These are phyloP conservation scores for Capillidium heterosporum DNA, from an alignment of 371 early-diverging fungal species.

Conservation along the genomic window DNA sequence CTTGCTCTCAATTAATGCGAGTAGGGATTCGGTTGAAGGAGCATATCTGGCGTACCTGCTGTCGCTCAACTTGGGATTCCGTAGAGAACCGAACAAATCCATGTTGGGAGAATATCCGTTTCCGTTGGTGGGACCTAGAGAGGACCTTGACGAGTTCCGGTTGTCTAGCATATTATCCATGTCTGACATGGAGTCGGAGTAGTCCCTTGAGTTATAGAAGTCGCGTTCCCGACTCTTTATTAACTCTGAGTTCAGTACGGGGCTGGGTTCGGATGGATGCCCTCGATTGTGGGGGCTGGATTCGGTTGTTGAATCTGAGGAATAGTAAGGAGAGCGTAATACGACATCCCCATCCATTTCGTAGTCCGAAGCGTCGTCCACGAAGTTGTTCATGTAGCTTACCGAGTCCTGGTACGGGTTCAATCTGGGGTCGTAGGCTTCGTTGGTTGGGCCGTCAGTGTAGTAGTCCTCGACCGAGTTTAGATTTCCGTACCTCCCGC, in stretches of 20 bases:
- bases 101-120: conserved; percentile 21
- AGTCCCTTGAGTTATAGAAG: background rate
- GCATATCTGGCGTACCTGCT: conserved; percentile 53
- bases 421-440: background rate
- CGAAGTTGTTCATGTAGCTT: background rate
- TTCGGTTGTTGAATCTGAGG: conserved; percentile 1
- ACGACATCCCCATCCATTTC: background rate
- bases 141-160: background rate
- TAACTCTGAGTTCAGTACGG: background rate
- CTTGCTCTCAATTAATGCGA: conserved; percentile 50
- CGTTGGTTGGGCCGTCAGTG: too few species aligned
- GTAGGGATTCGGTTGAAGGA: conserved; percentile 52
- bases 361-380: conserved; percentile 2
- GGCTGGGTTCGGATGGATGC: background rate
- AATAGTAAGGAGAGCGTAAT: conserved; percentile 1
- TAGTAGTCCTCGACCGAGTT: too few species aligned
- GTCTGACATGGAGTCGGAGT: conserved; percentile 2
- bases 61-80: conserved; percentile 27
- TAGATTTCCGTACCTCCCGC: too few species aligned
- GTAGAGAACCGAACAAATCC: conserved; percentile 35
- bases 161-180: background rate
- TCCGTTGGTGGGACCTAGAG: conserved; percentile 17
- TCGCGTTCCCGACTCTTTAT: background rate
- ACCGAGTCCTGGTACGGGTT: background rate
- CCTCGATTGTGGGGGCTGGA: background rate